These are phyloP conservation scores for Saccharomycopsis malanga DNA, from an alignment of 805 yeast species.

Conservation along the genomic window DNA sequence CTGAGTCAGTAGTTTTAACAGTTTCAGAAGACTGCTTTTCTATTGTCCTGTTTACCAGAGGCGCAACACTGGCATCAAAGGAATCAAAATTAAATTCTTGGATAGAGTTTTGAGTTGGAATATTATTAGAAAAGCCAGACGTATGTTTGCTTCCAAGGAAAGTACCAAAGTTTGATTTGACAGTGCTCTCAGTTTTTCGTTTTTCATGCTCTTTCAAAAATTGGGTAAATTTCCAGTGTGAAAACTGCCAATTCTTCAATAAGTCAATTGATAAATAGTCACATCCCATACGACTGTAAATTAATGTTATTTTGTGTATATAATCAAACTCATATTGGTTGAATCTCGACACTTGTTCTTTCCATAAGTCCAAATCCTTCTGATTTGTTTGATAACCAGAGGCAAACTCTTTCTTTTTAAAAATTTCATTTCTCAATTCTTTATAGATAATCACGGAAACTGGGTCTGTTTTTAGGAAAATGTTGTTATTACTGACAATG, in stretches of 20 bases:
- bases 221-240: background rate
- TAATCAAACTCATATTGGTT: constrained; percentile 50
- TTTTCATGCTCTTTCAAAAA: background rate
- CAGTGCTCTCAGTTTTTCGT: background rate
- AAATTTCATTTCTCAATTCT: constrained; percentile 48
- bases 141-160: no score
- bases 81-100: constrained; percentile 9
- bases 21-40: no score
- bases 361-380: background rate
- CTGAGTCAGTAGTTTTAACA: no score
- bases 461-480: constrained; percentile 71
- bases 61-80: no score
- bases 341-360: constrained; percentile 25
- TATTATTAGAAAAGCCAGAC: background rate
- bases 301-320: constrained; percentile 53
- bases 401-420: background rate
- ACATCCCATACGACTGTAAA: constrained; percentile 87
- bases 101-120: background rate
- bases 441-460: constrained; percentile 62
- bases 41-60: no score
- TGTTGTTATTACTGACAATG: constrained; percentile 22
- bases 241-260: constrained; percentile 61
- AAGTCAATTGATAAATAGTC: constrained; percentile 64
- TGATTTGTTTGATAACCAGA: background rate
- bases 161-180: background rate